Evolutionary conservation across 2,329 filamentous ascomycete genomes (phyloP).

Genomic region (Aspergillus sergii): DNA sequence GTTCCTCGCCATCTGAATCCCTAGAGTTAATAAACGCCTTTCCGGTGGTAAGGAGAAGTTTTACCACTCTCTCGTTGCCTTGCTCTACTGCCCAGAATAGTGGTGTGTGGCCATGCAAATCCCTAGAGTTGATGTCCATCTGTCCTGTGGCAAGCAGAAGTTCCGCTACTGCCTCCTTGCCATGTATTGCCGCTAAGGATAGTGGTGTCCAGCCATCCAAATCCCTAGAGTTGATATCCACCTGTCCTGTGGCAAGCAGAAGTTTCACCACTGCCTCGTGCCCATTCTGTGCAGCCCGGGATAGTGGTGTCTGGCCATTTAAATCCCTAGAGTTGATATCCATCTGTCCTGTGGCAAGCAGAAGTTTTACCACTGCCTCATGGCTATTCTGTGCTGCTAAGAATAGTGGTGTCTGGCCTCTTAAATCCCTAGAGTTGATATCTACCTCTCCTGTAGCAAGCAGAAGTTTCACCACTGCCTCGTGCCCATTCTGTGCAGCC

Average conservation of each 20-base stretch:
- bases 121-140: too few species aligned
- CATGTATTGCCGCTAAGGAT: background rate
- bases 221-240: background rate
- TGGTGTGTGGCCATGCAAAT: too few species aligned
- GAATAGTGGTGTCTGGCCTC: background rate
- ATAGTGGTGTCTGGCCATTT: background rate
- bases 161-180: background rate
- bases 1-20: too few species aligned
- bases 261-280: background rate
- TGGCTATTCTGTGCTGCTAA: background rate
- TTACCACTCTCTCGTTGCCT: too few species aligned
- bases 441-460: background rate
- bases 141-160: too few species aligned
- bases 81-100: too few species aligned
- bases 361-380: slow-evolving; percentile 1
- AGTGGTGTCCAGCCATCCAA: background rate
- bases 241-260: background rate
- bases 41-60: too few species aligned
- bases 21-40: too few species aligned
- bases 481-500: background rate
- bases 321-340: background rate
- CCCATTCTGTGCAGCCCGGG: background rate
- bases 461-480: background rate
- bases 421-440: background rate
- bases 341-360: slow-evolving; percentile 8